Conservation (phyloP, 345 rosid species). For the Trapa bicornis region DNA sequence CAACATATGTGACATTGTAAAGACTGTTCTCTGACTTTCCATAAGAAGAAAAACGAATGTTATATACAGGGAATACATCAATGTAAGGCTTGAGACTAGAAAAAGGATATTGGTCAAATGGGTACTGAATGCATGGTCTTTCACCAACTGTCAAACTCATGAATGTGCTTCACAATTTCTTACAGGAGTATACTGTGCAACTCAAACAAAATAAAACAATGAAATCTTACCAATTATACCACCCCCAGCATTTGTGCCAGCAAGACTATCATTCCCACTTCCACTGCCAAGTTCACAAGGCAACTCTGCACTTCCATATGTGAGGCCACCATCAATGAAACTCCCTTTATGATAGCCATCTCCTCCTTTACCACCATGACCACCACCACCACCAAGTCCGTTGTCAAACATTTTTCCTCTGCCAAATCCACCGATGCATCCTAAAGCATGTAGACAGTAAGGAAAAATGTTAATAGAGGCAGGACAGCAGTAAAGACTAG, state of each 20-base stretch:
- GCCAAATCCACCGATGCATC: conserved; percentile 85
- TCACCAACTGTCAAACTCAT: background rate
- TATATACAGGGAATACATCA: background rate
- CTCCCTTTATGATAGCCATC: conserved; percentile 63
- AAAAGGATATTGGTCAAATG: background rate
- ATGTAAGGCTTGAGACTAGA: background rate
- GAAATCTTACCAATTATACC: conserved; percentile 61
- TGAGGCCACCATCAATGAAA: conserved; percentile 52
- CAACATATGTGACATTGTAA: background rate
- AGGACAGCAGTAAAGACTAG: no score
- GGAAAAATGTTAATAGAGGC: no score
- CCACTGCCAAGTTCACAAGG: conserved; percentile 99
- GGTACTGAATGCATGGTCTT: no score
- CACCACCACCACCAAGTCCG: conserved; percentile 83
- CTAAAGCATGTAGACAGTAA: conserved; percentile 22
- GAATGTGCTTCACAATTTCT: background rate
- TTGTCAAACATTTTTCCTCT: conserved; percentile 53
- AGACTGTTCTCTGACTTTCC: background rate
- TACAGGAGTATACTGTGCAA: background rate
- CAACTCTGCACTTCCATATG: conserved; percentile 70
- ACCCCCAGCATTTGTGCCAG: conserved; percentile 72
- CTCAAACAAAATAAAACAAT: background rate
- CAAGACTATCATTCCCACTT: conserved; percentile 62
- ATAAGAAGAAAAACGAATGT: background rate
- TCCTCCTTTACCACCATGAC: conserved; percentile 95